These are phyloP conservation scores for Umbelopsis isabellina DNA, from an alignment of 192 early-diverging fungal species.

Conservation along the genomic window DNA sequence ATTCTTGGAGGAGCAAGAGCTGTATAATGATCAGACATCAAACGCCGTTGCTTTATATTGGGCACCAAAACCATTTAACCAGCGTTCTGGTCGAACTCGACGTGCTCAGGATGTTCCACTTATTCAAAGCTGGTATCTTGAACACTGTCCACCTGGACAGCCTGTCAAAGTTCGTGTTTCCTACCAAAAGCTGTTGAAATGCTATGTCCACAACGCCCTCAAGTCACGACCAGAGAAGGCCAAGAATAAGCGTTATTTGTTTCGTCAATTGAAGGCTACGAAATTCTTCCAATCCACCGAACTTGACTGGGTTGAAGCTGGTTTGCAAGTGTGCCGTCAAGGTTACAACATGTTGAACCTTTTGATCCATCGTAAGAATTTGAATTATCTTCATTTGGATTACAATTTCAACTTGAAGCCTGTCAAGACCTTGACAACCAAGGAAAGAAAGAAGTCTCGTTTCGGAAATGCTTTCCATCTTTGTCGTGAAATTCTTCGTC, in stretches of 20 bases:
- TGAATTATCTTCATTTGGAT: slow-evolving; percentile 98
- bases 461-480: slow-evolving; percentile 99
- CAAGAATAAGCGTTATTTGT: slow-evolving; percentile 91
- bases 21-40: slow-evolving; percentile 93
- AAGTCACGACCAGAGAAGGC: slow-evolving; percentile 88
- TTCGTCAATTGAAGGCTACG: slow-evolving; percentile 92
- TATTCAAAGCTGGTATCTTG: slow-evolving; percentile 98
- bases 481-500: slow-evolving; percentile 92
- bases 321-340: slow-evolving; percentile 96
- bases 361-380: slow-evolving; percentile 96
- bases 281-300: slow-evolving; percentile 99
- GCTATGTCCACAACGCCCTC: slow-evolving; percentile 92
- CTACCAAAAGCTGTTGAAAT: slow-evolving; percentile 97
- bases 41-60: slow-evolving; percentile 93
- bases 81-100: slow-evolving; percentile 86
- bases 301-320: slow-evolving; percentile 99
- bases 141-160: slow-evolving; percentile 89
- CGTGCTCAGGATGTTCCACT: slow-evolving; percentile 93
- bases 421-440: slow-evolving; percentile 98
- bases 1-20: slow-evolving; percentile 74
- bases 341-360: slow-evolving; percentile 99
- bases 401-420: slow-evolving; percentile 99
- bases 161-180: slow-evolving; percentile 99
- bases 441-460: slow-evolving; percentile 98
- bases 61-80: slow-evolving; percentile 97